These are phyloP conservation scores for Paulownia fortunei DNA, from an alignment of 257 asterid species.

Conservation along the genomic window DNA sequence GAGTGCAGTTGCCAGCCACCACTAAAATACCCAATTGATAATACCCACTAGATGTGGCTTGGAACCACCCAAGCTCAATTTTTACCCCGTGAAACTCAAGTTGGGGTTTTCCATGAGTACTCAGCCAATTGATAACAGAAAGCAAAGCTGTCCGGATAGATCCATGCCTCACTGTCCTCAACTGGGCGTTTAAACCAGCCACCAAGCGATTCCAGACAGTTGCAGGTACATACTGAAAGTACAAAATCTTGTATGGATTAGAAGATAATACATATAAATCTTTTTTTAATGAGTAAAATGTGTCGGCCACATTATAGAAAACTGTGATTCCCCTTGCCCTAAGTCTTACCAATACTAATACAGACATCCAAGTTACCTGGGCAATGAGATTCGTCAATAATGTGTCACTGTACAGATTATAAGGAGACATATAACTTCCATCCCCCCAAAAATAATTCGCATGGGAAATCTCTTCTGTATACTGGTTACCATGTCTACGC, in stretches of 20 bases:
- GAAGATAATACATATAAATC: slow-evolving; percentile 24
- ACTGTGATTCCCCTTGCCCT: background rate
- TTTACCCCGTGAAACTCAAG: slow-evolving; percentile 92
- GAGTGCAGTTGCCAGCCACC: slow-evolving; percentile 70
- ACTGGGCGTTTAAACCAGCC: slow-evolving; percentile 90
- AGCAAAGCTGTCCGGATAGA: slow-evolving; percentile 72
- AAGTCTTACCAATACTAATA: slow-evolving; percentile 9
- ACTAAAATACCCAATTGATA: slow-evolving; percentile 92
- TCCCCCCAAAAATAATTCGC: slow-evolving; percentile 94
- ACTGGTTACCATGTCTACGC: slow-evolving; percentile 81
- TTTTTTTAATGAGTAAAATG: background rate
- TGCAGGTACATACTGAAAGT: slow-evolving; percentile 83
- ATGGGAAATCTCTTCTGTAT: slow-evolving; percentile 93
- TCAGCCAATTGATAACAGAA: slow-evolving; percentile 78
- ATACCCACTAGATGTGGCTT: slow-evolving; percentile 89
- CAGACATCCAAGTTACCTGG: slow-evolving; percentile 62
- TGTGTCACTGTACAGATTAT: slow-evolving; percentile 78
- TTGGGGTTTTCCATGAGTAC: slow-evolving; percentile 88
- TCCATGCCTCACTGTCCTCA: slow-evolving; percentile 83
- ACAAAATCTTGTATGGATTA: slow-evolving; percentile 37
- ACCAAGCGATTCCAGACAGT: slow-evolving; percentile 94
- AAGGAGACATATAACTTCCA: slow-evolving; percentile 96
- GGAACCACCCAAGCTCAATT: slow-evolving; percentile 97
- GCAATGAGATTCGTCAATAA: slow-evolving; percentile 92
- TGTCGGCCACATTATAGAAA: background rate